These are phyloP conservation scores for Globisporangium mamillatum DNA, from an alignment of 352 stramenopile genomes.

Conservation along the genomic window DNA sequence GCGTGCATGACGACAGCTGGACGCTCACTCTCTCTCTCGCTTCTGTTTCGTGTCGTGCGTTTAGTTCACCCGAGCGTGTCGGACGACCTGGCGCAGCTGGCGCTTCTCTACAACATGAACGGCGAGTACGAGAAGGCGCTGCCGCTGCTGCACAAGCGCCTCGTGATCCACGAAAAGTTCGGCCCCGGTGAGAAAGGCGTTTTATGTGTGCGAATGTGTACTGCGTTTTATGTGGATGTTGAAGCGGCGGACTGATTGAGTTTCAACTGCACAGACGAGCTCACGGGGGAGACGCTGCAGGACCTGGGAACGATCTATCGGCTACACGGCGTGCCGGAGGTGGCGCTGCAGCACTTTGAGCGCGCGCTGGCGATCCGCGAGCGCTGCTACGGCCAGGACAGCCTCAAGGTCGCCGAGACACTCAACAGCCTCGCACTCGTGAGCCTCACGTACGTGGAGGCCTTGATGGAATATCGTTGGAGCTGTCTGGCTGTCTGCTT, in stretches of 20 bases:
- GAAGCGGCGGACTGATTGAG: neutral
- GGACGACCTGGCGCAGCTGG: slow-evolving; percentile 67
- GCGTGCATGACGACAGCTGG: neutral
- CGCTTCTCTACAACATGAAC: slow-evolving; percentile 68
- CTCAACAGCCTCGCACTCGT: slow-evolving; percentile 76
- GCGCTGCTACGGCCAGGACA: slow-evolving; percentile 48
- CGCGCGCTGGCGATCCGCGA: slow-evolving; percentile 46
- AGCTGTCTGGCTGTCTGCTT: neutral
- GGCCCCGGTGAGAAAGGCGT: slow-evolving; percentile 29
- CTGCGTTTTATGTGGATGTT: neutral
- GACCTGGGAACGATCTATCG: slow-evolving; percentile 69
- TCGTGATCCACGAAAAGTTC: slow-evolving; percentile 85
- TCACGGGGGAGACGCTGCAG: slow-evolving; percentile 61
- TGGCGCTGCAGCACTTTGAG: slow-evolving; percentile 60
- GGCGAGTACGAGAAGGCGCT: slow-evolving; percentile 65
- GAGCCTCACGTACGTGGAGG: slow-evolving; percentile 32
- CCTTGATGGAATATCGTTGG: neutral
- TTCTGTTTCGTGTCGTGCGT: neutral
- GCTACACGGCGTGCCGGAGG: slow-evolving; percentile 42
- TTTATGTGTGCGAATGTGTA: slow-evolving; percentile 15
- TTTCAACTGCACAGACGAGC: slow-evolving; percentile 30
- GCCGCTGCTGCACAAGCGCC: slow-evolving; percentile 61
- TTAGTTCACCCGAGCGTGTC: slow-evolving; percentile 51
- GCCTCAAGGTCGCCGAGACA: slow-evolving; percentile 70
- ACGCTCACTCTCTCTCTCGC: neutral